These are phyloP conservation scores for Suillus luteus DNA, from an alignment of 768 basidiomycete genomes.

Conservation along the genomic window DNA sequence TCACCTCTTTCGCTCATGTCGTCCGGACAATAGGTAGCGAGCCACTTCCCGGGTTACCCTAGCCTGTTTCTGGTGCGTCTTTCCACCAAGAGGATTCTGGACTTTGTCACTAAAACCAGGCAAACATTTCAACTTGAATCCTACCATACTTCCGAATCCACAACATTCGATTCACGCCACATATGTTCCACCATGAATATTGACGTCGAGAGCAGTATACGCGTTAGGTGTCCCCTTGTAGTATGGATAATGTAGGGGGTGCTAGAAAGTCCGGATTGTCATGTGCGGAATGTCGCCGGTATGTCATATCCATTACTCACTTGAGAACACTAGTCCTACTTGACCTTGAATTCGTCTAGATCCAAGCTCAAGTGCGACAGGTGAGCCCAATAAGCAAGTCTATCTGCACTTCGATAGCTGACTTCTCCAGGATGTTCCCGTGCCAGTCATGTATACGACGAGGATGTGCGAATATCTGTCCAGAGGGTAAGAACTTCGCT, in stretches of 20 bases:
- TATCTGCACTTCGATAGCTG: neutral
- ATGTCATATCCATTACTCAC: conserved; percentile 11
- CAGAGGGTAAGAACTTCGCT: conserved; percentile 40
- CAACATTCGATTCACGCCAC: neutral
- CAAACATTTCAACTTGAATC: neutral
- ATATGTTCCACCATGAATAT: conserved; percentile 13
- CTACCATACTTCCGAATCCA: neutral
- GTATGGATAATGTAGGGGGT: conserved; percentile 9
- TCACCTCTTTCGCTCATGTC: neutral
- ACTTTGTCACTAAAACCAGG: conserved; percentile 1
- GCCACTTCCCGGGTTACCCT: no score
- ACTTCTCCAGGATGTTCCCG: conserved; percentile 45
- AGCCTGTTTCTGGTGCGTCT: neutral
- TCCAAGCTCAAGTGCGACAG: conserved; percentile 61
- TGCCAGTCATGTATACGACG: conserved; percentile 58
- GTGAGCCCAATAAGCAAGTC: conserved; percentile 16
- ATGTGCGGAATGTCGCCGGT: conserved; percentile 57
- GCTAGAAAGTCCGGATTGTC: conserved; percentile 43
- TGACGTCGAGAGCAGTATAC: conserved; percentile 14
- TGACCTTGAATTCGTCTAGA: conserved; percentile 24
- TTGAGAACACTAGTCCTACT: conserved; percentile 10
- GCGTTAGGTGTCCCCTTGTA: conserved; percentile 13
- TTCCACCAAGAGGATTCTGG: neutral
- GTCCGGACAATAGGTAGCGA: neutral
- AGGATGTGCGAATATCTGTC: conserved; percentile 54